Base-by-base conservation (phyloP, 2,329 filamentous ascomycete species). In the Monilinia vaccinii-corymbosi region DNA sequence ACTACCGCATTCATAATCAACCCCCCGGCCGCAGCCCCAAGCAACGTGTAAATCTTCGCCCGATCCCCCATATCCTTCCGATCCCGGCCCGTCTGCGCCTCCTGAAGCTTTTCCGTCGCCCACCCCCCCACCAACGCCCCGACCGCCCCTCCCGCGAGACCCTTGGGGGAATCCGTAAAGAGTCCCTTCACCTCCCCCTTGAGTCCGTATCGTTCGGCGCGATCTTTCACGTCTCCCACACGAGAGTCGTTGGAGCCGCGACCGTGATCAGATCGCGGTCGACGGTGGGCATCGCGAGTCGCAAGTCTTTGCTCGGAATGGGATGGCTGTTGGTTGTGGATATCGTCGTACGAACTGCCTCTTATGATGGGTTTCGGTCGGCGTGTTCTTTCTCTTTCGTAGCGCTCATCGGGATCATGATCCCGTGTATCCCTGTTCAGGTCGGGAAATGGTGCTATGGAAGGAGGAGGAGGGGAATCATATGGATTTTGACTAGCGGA, bases 1-100 rank as follows among this genome's bases (percentile, higher is more conserved):
- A 68, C 64, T 32, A 62, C 57, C n/a, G 63, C 65, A 66, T 70
- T 66, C 18, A 58, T 65, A 2, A 63, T 64, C 51, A 70, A 48
- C 1, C 67, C 68, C 8, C 68, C 68, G 13, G 63, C 67, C 4
- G 67, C 65, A 14, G 68, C 68, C 5, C 67, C 68, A 16, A 70
- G 44, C 11, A 69, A 42, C 4, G 66, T 70, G 52, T 65, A 25
- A n/a, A 68, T 13, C 5, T 51, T 44, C 48, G 65, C 64, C 4
- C 61, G 48, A 16, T 60, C 60, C 31, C 58, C 25, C 14, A 56
- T 62, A 31, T 60, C 58, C 31, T 45, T 56, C 25, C 65, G 58
- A 23, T 57, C 62, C 51, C 42, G 61, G 60, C 48, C 60, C 38
- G 60, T 53, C 57, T 63, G 52, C 58, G 61, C 42, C 56, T 64